These are phyloP conservation scores for Rhodosporidiobolus sp. DNA, from an alignment of 768 basidiomycete species.

Conservation along the genomic window DNA sequence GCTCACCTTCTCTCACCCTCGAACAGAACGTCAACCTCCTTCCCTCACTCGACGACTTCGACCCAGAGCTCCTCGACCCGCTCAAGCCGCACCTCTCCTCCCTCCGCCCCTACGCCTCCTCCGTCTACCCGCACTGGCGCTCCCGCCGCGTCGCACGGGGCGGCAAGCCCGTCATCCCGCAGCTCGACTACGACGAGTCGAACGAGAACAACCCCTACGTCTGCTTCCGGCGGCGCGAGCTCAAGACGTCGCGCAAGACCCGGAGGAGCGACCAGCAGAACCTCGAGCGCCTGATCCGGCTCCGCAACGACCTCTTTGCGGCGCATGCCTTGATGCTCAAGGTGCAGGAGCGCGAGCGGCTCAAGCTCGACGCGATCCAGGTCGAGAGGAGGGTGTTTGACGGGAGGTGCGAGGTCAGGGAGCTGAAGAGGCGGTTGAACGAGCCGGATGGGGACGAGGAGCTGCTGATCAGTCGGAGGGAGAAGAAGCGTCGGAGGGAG, in stretches of 20 bases:
- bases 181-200: slow-evolving; percentile 83
- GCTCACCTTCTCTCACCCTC: slow-evolving; percentile 48
- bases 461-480: slow-evolving; percentile 43
- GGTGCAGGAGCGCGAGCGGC: slow-evolving; percentile 66
- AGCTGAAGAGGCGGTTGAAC: slow-evolving; percentile 69
- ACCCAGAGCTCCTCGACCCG: slow-evolving; percentile 24
- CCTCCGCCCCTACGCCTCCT: slow-evolving; percentile 46
- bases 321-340: slow-evolving; percentile 70
- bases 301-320: slow-evolving; percentile 70
- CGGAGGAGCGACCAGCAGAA: slow-evolving; percentile 83
- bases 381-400: slow-evolving; percentile 71
- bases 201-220: slow-evolving; percentile 88
- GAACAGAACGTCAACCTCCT: slow-evolving; percentile 49
- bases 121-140: slow-evolving; percentile 85
- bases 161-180: slow-evolving; percentile 81
- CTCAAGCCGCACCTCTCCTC: slow-evolving; percentile 62
- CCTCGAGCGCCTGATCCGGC: slow-evolving; percentile 78
- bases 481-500: slow-evolving; percentile 42
- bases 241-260: slow-evolving; percentile 90
- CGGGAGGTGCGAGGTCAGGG: slow-evolving; percentile 67
- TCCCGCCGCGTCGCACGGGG: slow-evolving; percentile 72
- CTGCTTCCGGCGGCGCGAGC: slow-evolving; percentile 92
- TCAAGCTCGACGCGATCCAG: slow-evolving; percentile 66
- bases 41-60: slow-evolving; percentile 39
- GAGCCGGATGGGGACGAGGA: slow-evolving; percentile 52